Conservation (phyloP, 163 green algal genomes). For the Prototheca cutis region DNA sequence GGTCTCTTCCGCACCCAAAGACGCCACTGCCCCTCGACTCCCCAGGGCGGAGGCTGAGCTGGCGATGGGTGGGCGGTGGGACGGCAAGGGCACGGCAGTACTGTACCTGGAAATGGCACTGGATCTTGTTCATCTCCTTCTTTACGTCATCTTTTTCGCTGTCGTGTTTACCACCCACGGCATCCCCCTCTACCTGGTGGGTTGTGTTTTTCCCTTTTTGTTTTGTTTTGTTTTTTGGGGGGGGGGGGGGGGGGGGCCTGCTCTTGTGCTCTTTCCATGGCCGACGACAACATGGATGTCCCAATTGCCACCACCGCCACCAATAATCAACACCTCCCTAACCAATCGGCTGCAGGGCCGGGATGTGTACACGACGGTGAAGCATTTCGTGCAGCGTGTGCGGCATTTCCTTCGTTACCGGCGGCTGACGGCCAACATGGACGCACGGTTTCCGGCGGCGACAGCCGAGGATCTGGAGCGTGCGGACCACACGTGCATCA, state of each 20-base stretch:
- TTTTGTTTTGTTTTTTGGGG: no score
- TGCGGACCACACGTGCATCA: conserved; percentile 90
- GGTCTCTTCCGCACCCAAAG: no score
- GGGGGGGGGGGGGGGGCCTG: neutral
- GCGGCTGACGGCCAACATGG: conserved; percentile 47
- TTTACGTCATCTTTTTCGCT: conserved; percentile 93
- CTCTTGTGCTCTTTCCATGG: neutral
- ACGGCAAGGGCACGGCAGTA: conserved; percentile 68
- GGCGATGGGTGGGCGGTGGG: conserved; percentile 79
- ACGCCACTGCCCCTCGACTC: no score
- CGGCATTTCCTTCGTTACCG: conserved; percentile 90
- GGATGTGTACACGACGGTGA: conserved; percentile 92
- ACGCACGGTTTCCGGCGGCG: conserved; percentile 62
- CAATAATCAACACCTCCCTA: neutral
- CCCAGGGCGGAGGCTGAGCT: conserved; percentile 54
- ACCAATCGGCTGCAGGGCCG: conserved; percentile 43
- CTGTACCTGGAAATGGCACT: conserved; percentile 98
- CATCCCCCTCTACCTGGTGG: conserved; percentile 84
- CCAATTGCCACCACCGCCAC: no score
- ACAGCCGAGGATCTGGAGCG: conserved; percentile 74
- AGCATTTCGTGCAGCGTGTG: conserved; percentile 84
- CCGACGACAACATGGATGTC: no score
- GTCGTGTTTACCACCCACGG: conserved; percentile 92
- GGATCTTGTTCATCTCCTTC: conserved; percentile 91
- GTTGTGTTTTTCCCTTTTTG: no score